Percentiles rank a stretch among this genome's conserved stretches.
Evolutionary conservation across 1,284 basidiomycete genomes (phyloP).

Genomic region (Irpex rosettiformis): DNA sequence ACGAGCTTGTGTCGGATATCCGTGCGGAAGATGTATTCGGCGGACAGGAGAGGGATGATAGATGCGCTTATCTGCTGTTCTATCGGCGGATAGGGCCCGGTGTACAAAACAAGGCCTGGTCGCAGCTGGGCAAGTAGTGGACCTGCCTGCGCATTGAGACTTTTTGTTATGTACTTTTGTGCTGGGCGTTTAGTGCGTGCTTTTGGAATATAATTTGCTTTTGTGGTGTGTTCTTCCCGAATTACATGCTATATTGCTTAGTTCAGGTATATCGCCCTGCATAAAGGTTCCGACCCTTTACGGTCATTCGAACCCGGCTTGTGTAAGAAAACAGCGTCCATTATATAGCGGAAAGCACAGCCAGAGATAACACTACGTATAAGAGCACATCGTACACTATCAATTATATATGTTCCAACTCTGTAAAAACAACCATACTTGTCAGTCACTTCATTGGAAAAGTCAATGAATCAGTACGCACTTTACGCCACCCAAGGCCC

Average conservation of each 20-base stretch:
- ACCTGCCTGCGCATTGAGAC: not conserved
- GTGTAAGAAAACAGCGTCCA: conserved; percentile 6
- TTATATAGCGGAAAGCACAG: conserved; percentile 16
- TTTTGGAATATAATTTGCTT: not conserved
- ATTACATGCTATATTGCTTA: not conserved
- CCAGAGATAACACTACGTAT: conserved; percentile 13
- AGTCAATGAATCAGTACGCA: conserved; percentile 33
- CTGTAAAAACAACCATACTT: conserved; percentile 18
- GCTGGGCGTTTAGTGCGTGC: not conserved
- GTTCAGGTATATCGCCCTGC: too few species aligned
- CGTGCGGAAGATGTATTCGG: conserved; percentile 77
- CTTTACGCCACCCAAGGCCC: conserved; percentile 82
- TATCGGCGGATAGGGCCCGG: conserved; percentile 51
- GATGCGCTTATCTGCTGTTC: conserved; percentile 88
- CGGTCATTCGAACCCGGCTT: too few species aligned
- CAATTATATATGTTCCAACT: conserved; percentile 40
- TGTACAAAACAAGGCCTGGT: conserved; percentile 23
- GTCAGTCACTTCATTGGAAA: conserved; percentile 7
- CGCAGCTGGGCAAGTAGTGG: conserved; percentile 7
- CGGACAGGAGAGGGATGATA: conserved; percentile 55
- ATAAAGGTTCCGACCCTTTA: too few species aligned
- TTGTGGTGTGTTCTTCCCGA: not conserved
- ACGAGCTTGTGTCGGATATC: conserved; percentile 83
- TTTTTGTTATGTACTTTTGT: not conserved
- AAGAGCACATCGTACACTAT: conserved; percentile 19